A percentile compares a stretch with the other conserved stretches of the same genome.
phyloP scores from a whole-genome alignment of 768 basidiomycete genomes.

The Amanita molliuscula region DNA sequence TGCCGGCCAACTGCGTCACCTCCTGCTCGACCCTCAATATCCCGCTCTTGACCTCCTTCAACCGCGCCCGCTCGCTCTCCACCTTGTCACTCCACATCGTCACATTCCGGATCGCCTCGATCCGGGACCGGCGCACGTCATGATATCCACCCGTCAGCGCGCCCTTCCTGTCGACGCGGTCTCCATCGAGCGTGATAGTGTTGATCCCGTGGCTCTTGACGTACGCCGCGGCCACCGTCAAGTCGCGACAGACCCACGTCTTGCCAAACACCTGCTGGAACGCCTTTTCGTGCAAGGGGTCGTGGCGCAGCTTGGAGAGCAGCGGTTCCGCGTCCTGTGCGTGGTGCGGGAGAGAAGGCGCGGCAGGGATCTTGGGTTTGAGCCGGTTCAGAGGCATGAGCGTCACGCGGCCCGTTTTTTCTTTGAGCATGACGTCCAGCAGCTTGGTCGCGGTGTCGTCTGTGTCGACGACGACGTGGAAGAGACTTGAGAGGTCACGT shows the following conservation, averaged over 20 bases:
- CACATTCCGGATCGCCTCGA: slow-evolving; percentile 77
- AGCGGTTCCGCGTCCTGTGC: slow-evolving; percentile 74
- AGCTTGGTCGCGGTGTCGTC: slow-evolving; percentile 87
- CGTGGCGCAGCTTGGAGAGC: slow-evolving; percentile 74
- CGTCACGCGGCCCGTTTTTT: slow-evolving; percentile 90
- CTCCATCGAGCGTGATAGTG: slow-evolving; percentile 95
- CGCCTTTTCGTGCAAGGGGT: slow-evolving; percentile 61
- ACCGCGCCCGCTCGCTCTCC: slow-evolving; percentile 51
- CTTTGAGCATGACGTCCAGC: slow-evolving; percentile 89
- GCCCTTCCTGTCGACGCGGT: slow-evolving; percentile 95
- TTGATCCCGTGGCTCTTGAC: slow-evolving; percentile 92
- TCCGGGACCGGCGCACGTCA: slow-evolving; percentile 80
- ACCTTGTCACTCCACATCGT: slow-evolving; percentile 66
- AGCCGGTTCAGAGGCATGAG: slow-evolving; percentile 98
- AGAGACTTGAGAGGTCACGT: slow-evolving; percentile 44
- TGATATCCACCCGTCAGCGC: slow-evolving; percentile 94
- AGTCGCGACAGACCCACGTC: slow-evolving; percentile 90
- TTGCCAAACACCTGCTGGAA: slow-evolving; percentile 97
- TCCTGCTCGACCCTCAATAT: slow-evolving; percentile 76
- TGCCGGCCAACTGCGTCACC: slow-evolving; percentile 66
- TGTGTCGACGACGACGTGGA: slow-evolving; percentile 96
- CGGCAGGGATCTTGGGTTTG: slow-evolving; percentile 44
- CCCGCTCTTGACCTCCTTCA: slow-evolving; percentile 64
- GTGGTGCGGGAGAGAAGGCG: slow-evolving; percentile 43
- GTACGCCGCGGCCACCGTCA: slow-evolving; percentile 88